Evolutionary conservation across 768 basidiomycete genomes (phyloP).

Genomic region (Boletus reticulatus): DNA sequence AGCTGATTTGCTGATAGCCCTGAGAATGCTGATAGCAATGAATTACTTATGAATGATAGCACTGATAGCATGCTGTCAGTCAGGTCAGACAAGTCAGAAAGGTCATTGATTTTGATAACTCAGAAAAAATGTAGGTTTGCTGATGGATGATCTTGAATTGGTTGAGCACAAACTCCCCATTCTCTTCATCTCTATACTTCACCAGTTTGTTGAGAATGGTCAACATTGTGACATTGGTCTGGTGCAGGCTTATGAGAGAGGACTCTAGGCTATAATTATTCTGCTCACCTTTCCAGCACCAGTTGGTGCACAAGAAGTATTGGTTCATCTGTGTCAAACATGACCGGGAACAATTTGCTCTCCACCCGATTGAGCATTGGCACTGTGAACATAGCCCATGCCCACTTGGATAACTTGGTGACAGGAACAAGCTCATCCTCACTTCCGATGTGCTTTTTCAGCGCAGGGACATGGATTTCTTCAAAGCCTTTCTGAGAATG

Average conservation of each 20-base stretch:
- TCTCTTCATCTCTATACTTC: conserved; percentile 79
- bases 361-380: conserved; percentile 86
- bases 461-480: conserved; percentile 95
- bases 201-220: conserved; percentile 87
- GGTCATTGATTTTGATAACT: no score
- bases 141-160: conserved; percentile 96
- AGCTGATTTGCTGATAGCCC: no score
- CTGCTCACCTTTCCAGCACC: conserved; percentile 93
- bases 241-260: conserved; percentile 11
- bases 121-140: no score
- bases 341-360: conserved; percentile 88
- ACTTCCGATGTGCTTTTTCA: conserved; percentile 67
- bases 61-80: no score
- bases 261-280: background rate
- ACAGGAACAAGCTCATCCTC: conserved; percentile 74
- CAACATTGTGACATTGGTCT: conserved; percentile 99
- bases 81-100: no score
- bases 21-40: no score
- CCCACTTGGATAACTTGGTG: conserved; percentile 77
- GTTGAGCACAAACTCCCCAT: conserved; percentile 79
- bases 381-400: conserved; percentile 81
- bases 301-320: conserved; percentile 96
- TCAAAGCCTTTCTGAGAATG: conserved; percentile 95
- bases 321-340: conserved; percentile 94
- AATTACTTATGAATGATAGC: no score